These are phyloP conservation scores for Sesbania bispinosa DNA, from an alignment of 306 rosid genomes.

Conservation along the genomic window DNA sequence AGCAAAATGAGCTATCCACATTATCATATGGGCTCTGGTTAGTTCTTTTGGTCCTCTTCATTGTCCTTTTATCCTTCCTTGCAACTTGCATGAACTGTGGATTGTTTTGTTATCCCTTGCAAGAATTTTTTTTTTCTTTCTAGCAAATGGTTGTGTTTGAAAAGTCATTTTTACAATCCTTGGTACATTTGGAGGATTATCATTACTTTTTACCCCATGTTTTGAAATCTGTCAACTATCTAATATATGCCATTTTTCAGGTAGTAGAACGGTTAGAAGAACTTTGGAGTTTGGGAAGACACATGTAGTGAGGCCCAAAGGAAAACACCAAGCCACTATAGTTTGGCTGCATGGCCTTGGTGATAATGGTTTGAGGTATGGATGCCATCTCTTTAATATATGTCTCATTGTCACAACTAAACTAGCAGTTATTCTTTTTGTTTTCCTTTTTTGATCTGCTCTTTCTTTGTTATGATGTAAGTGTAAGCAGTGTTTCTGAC, in stretches of 20 bases:
- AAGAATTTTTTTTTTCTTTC: neutral
- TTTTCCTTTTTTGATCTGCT: neutral
- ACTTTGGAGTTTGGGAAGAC: constrained; percentile 86
- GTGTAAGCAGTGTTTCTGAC: neutral
- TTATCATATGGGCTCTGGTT: constrained; percentile 71
- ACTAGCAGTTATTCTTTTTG: neutral
- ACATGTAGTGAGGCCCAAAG: constrained; percentile 87
- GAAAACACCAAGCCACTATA: constrained; percentile 89
- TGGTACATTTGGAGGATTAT: neutral
- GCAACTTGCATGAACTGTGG: too few species aligned
- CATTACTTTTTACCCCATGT: neutral
- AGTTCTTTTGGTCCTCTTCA: constrained; percentile 36
- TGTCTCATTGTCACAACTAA: neutral
- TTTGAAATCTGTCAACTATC: neutral
- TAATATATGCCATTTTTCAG: constrained; percentile 37
- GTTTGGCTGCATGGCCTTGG: constrained; percentile 97
- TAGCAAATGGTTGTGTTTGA: constrained; percentile 1
- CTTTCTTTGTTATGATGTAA: neutral
- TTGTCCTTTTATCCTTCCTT: too few species aligned
- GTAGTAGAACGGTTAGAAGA: constrained; percentile 64
- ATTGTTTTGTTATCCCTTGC: neutral
- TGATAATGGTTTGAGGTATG: constrained; percentile 87
- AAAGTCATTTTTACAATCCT: neutral
- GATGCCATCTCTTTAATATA: constrained; percentile 2
- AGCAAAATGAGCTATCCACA: constrained; percentile 68